phyloP scores from a whole-genome alignment of 2,329 filamentous ascomycete species.

The Hymenoscyphus salicellus region DNA sequence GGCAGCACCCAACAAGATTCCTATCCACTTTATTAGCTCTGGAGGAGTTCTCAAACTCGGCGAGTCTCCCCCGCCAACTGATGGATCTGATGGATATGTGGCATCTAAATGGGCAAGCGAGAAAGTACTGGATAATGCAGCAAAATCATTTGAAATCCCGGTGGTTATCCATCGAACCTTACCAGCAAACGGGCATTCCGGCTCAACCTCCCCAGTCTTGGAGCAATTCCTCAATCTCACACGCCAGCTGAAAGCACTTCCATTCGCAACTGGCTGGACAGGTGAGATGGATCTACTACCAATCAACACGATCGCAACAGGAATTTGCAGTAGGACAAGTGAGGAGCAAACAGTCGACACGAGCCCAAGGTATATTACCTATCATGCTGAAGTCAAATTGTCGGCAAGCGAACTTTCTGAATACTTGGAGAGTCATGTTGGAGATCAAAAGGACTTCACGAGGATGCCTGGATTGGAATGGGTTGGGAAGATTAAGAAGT shows the following conservation, averaged over 20 bases:
- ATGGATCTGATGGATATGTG: conserved; percentile 37
- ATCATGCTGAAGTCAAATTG: neutral
- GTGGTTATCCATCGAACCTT: conserved; percentile 33
- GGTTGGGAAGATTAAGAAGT: conserved; percentile 5
- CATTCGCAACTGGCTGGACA: neutral
- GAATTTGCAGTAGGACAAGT: neutral
- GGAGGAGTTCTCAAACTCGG: conserved; percentile 19
- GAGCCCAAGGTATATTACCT: neutral
- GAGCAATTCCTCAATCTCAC: conserved; percentile 4
- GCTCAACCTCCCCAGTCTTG: neutral
- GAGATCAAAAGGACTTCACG: neutral
- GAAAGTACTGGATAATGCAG: conserved; percentile 32
- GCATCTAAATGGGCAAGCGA: conserved; percentile 39
- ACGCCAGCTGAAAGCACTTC: neutral
- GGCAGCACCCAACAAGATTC: conserved; percentile 28
- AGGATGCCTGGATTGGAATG: conserved; percentile 5
- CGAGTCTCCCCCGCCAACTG: conserved; percentile 35
- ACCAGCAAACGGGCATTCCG: neutral
- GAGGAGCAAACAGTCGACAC: neutral
- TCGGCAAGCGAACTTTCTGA: neutral
- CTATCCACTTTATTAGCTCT: conserved; percentile 41
- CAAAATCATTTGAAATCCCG: conserved; percentile 19
- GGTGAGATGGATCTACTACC: conserved; percentile 4
- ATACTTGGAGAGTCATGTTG: neutral
- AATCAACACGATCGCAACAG: neutral